A percentile compares a stretch with the other conserved stretches of the same genome.
Evolutionary conservation across 73 alveolate species (phyloP).

Genomic region (Symbiodinium pilosum): DNA sequence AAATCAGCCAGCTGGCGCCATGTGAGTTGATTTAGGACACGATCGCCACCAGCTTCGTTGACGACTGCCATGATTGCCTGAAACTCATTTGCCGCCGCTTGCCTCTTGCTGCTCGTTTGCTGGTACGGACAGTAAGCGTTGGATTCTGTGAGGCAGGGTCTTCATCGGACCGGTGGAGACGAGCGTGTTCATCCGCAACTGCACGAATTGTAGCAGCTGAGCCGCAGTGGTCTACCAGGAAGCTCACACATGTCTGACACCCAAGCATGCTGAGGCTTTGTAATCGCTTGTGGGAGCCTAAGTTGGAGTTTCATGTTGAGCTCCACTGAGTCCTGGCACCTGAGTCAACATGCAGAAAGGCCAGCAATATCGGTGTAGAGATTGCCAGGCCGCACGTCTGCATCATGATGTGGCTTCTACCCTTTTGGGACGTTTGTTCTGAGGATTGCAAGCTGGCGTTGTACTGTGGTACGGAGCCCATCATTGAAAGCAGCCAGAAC

Average conservation of each 20-base stretch:
- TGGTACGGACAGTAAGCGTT: neutral
- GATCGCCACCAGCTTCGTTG: constrained; percentile 86
- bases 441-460: constrained; percentile 84
- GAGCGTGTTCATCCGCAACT: constrained; percentile 79
- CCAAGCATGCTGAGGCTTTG: neutral
- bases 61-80: constrained; percentile 64
- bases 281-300: neutral
- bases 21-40: constrained; percentile 36
- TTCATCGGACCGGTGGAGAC: constrained; percentile 77
- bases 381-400: constrained; percentile 27
- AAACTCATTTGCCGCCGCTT: neutral
- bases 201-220: constrained; percentile 45
- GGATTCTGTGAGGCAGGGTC: constrained; percentile 40
- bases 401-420: neutral
- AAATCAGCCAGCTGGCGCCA: neutral
- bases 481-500: constrained; percentile 86
- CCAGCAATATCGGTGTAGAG: constrained; percentile 76
- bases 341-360: neutral
- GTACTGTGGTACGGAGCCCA: constrained; percentile 86
- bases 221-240: too few species aligned
- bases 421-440: neutral
- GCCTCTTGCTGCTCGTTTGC: too few species aligned
- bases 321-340: too few species aligned
- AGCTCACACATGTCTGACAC: too few species aligned
- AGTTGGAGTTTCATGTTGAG: neutral